Conservation (phyloP, 2,329 filamentous ascomycete genomes). For the Cercospora nicotianae region DNA sequence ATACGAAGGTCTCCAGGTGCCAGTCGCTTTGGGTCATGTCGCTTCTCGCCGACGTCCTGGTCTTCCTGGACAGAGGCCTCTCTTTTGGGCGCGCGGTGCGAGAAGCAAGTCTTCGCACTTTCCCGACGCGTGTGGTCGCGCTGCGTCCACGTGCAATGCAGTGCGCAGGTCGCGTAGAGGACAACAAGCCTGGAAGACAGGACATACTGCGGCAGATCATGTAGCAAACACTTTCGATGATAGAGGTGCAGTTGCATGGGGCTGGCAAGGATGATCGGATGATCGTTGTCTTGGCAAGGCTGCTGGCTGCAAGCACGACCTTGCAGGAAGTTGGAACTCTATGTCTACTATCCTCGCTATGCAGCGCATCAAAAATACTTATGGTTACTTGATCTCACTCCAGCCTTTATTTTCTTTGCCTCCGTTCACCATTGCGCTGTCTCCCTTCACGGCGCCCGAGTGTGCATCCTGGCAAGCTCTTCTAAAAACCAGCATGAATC, state of each 20-base stretch:
- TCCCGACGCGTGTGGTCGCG: neutral
- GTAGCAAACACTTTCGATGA: neutral
- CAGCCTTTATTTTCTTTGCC: slow-evolving; percentile 35
- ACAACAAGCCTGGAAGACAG: neutral
- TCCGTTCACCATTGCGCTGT: slow-evolving; percentile 33
- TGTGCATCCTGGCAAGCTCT: slow-evolving; percentile 48
- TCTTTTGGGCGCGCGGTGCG: neutral
- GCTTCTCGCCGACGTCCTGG: slow-evolving; percentile 3
- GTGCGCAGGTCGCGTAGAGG: neutral
- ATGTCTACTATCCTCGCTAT: neutral
- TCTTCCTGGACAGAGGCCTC: neutral
- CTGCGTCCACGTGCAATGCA: neutral
- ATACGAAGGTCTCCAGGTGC: neutral
- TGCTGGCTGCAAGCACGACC: neutral
- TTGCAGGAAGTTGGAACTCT: neutral
- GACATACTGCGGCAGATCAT: neutral
- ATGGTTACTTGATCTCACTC: slow-evolving; percentile 35
- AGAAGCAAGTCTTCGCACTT: neutral
- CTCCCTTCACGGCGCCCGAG: neutral
- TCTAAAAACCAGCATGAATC: slow-evolving; percentile 58
- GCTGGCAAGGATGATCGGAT: slow-evolving; percentile 1
- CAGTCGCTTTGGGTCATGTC: neutral
- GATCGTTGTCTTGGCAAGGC: neutral
- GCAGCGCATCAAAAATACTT: neutral
- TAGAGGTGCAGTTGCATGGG: neutral